These are phyloP conservation scores for Hamamelis virginiana DNA, from an alignment of 164 flowering plant genomes.

Conservation along the genomic window DNA sequence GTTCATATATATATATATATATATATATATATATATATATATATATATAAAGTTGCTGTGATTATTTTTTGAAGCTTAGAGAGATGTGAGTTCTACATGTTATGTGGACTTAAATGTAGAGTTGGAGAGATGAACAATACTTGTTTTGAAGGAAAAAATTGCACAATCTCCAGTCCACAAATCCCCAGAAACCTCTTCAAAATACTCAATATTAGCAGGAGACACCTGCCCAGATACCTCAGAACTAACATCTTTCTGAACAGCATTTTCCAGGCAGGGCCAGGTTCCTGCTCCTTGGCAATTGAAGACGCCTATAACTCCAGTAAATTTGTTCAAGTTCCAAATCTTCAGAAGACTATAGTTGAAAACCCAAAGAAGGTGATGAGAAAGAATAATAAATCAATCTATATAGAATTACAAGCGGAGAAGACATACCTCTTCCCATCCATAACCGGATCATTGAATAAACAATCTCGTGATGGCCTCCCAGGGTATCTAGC, in stretches of 20 bases:
- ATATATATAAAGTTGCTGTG: background rate
- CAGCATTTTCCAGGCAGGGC: constrained; percentile 40
- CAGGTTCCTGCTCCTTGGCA: constrained; percentile 76
- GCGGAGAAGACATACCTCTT: constrained; percentile 35
- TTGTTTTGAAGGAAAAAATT: constrained; percentile 45
- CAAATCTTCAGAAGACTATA: constrained; percentile 67
- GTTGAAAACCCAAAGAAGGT: background rate
- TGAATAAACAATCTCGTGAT: constrained; percentile 60
- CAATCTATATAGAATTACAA: background rate
- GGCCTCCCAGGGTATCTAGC: constrained; percentile 67
- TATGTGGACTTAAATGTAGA: background rate
- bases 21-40: background rate
- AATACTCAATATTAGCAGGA: constrained; percentile 58
- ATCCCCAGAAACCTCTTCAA: constrained; percentile 47
- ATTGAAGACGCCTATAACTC: constrained; percentile 64
- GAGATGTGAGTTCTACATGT: no score
- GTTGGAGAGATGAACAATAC: constrained; percentile 25
- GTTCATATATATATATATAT: background rate
- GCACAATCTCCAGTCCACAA: constrained; percentile 57
- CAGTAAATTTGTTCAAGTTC: constrained; percentile 63
- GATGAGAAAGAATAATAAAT: constrained; percentile 1
- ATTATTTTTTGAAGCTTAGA: no score
- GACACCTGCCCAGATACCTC: constrained; percentile 39
- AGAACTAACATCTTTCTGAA: constrained; percentile 11
- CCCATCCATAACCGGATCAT: constrained; percentile 66